Percentiles rank a stretch among this genome's conserved stretches.
These are phyloP conservation scores for Colletotrichum liriopes DNA, from an alignment of 2,329 filamentous ascomycete genomes.

Conservation along the genomic window DNA sequence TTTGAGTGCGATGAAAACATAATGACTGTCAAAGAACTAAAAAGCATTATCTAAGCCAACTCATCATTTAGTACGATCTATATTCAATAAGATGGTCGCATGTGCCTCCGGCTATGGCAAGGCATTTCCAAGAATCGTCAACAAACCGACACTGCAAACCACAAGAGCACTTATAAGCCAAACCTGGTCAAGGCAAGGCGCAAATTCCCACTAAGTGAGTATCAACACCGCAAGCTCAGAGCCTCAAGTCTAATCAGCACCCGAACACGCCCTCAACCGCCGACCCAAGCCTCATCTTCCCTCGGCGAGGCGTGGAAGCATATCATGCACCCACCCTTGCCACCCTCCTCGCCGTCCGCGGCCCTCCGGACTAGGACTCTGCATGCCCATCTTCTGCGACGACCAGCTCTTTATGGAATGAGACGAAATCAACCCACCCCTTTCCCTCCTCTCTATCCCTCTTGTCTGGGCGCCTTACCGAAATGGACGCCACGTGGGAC, in stretches of 20 bases:
- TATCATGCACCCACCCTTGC: constrained; percentile 2
- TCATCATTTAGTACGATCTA: no score
- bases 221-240: no score
- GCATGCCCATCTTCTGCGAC: not conserved
- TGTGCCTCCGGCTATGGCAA: no score
- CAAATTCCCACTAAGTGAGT: no score
- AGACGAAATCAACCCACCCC: not conserved
- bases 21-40: no score
- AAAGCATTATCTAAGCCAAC: no score
- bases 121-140: no score
- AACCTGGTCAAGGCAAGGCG: no score
- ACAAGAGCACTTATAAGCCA: no score
- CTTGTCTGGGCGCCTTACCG: constrained; percentile 62
- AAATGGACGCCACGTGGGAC: constrained; percentile 59
- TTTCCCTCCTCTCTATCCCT: not conserved
- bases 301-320: not conserved
- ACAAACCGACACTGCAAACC: no score
- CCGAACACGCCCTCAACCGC: not conserved
- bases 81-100: no score
- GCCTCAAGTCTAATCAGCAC: not conserved
- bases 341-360: constrained; percentile 7
- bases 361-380: constrained; percentile 18
- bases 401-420: constrained; percentile 8
- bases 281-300: not conserved
- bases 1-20: no score